Evolutionary conservation across 2,329 filamentous ascomycete species (phyloP).

Genomic region (Colletotrichum falcatum): DNA sequence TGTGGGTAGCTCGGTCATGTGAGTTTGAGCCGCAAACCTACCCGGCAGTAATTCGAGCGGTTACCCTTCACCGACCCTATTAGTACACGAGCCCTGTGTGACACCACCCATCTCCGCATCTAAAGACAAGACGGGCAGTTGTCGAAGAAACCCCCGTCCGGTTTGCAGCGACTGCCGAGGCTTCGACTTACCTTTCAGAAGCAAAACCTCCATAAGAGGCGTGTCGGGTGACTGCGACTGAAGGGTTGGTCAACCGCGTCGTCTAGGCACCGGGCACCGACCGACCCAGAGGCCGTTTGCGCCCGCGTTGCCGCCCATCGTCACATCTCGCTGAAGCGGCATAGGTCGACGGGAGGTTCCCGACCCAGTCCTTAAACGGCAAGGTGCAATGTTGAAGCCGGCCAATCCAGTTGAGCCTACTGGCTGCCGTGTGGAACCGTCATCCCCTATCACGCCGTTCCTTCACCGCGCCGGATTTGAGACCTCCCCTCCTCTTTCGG

Average conservation of each 20-base stretch:
- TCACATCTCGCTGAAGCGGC: constrained; percentile 37
- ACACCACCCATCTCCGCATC: constrained; percentile 16
- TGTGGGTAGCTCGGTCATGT: constrained; percentile 21
- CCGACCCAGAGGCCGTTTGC: constrained; percentile 35
- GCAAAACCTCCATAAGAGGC: neutral
- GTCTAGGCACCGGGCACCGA: constrained; percentile 31
- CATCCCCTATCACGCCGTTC: constrained; percentile 14
- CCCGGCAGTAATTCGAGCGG: neutral
- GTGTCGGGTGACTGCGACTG: constrained; percentile 37
- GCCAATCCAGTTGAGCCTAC: constrained; percentile 23
- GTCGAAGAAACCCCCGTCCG: constrained; percentile 2
- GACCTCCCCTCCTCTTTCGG: constrained; percentile 11
- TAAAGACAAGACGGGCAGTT: neutral
- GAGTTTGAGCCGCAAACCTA: constrained; percentile 38
- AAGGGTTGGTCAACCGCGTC: constrained; percentile 19
- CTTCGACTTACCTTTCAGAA: constrained; percentile 17
- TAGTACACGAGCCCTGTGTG: constrained; percentile 15
- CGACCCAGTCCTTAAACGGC: constrained; percentile 29
- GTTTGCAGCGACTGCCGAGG: constrained; percentile 17
- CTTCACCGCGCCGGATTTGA: constrained; percentile 30
- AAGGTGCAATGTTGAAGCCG: constrained; percentile 31
- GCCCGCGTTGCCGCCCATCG: constrained; percentile 32
- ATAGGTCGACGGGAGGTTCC: constrained; percentile 27
- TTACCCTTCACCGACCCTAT: constrained; percentile 24
- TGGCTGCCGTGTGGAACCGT: constrained; percentile 10